phyloP scores from a whole-genome alignment of 202 grass and related monocot species.

The Zoysia matrella region DNA sequence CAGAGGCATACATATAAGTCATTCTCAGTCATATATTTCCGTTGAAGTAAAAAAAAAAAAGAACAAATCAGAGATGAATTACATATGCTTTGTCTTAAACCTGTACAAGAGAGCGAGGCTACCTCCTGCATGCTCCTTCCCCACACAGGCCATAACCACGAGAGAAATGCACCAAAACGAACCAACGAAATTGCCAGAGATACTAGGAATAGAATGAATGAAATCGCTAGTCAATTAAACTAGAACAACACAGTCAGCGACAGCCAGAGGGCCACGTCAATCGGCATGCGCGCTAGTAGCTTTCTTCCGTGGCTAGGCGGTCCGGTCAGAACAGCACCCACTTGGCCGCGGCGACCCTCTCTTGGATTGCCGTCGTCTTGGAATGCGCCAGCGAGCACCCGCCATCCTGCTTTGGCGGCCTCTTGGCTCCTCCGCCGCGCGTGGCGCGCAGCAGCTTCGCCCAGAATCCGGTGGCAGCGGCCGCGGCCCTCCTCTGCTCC shows the following conservation, averaged over 20 bases:
- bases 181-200: neutral
- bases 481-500: slow-evolving; percentile 36
- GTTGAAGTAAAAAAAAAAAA: too few species aligned
- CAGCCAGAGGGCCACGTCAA: neutral
- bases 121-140: neutral
- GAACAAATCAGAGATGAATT: neutral
- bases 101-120: slow-evolving; percentile 38
- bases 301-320: slow-evolving; percentile 9
- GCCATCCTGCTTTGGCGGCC: slow-evolving; percentile 14
- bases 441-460: slow-evolving; percentile 65
- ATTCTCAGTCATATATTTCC: too few species aligned
- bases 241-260: slow-evolving; percentile 3
- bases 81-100: slow-evolving; percentile 34
- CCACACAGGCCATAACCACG: slow-evolving; percentile 17
- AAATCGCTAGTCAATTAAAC: slow-evolving; percentile 13
- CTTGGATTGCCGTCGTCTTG: slow-evolving; percentile 55
- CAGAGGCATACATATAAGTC: too few species aligned
- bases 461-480: slow-evolving; percentile 59
- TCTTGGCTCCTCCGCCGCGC: neutral
- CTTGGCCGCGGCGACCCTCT: slow-evolving; percentile 49
- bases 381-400: slow-evolving; percentile 53
- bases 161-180: slow-evolving; percentile 38
- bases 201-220: neutral
- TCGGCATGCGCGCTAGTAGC: neutral
- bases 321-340: slow-evolving; percentile 52